A percentile compares a stretch with the other conserved stretches of the same genome.
Conservation (phyloP, 495 filamentous ascomycete genomes). For the Xylaria scruposa region DNA sequence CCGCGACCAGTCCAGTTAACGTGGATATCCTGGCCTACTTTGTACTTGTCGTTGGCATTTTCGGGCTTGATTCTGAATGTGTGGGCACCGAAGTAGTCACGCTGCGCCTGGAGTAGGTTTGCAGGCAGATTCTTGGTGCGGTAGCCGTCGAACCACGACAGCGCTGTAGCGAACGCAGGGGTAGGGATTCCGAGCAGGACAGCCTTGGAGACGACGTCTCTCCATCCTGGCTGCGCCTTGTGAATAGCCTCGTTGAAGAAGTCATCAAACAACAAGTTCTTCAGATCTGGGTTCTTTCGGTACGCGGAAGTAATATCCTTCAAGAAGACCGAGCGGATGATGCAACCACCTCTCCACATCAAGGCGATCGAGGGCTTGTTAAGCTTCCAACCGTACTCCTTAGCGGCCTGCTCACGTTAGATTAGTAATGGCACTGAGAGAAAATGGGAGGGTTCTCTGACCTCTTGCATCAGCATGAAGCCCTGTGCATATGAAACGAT, state of each 20-base stretch:
- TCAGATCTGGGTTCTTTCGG: conserved; percentile 90
- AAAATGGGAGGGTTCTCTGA: conserved; percentile 52
- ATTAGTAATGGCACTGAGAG: conserved; percentile 30
- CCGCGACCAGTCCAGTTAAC: conserved; percentile 99
- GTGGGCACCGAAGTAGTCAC: conserved; percentile 99
- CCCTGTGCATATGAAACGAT: conserved; percentile 99
- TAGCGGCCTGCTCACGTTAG: conserved; percentile 69
- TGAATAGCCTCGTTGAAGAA: conserved; percentile 99
- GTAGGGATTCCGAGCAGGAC: conserved; percentile 93
- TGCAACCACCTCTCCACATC: conserved; percentile 99
- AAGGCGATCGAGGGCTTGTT: conserved; percentile 99
- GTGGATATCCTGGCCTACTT: conserved; percentile 88
- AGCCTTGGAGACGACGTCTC: conserved; percentile 89
- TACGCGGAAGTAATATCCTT: conserved; percentile 99
- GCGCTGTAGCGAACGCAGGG: conserved; percentile 93
- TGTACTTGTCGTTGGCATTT: conserved; percentile 80
- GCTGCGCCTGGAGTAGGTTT: conserved; percentile 97
- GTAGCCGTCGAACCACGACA: conserved; percentile 98
- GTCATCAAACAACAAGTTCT: conserved; percentile 97
- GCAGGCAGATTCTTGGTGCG: conserved; percentile 93
- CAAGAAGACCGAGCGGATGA: conserved; percentile 99
- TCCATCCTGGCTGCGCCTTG: conserved; percentile 94
- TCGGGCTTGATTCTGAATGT: conserved; percentile 98
- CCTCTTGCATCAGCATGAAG: conserved; percentile 99
- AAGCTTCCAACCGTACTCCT: conserved; percentile 95